A percentile compares a stretch with the other conserved stretches of the same genome.
These are phyloP conservation scores for Escovopsis weberi DNA, from an alignment of 2,329 filamentous ascomycete species.

Conservation along the genomic window DNA sequence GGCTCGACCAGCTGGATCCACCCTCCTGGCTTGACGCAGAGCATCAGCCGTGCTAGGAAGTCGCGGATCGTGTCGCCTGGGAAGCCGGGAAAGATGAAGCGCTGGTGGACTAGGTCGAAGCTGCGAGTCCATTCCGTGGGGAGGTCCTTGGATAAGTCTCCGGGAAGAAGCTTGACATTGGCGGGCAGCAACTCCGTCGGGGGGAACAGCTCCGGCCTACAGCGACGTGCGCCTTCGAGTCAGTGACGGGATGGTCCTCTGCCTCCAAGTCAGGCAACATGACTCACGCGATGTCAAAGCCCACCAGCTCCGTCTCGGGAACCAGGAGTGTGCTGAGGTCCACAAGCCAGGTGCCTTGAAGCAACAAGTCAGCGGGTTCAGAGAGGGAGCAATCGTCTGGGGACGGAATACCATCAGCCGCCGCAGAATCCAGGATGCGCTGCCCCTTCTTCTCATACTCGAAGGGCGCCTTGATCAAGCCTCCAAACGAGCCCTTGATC, in stretches of 20 bases:
- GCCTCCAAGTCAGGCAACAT: too few species aligned
- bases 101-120: constrained; percentile 8
- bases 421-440: constrained; percentile 3
- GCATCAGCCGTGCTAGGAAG: constrained; percentile 1
- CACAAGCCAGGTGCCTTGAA: constrained; percentile 3
- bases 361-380: background rate
- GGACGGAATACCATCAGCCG: constrained; percentile 1
- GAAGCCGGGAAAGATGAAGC: constrained; percentile 5
- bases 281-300: constrained; percentile 5
- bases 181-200: background rate
- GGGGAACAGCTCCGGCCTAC: constrained; percentile 1
- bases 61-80: background rate
- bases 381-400: background rate
- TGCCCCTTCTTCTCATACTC: constrained; percentile 1
- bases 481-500: constrained; percentile 3
- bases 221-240: background rate
- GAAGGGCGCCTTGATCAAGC: constrained; percentile 3
- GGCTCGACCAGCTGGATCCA: constrained; percentile 8
- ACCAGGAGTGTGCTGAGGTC: constrained; percentile 1
- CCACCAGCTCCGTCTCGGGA: constrained; percentile 2
- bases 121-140: constrained; percentile 2
- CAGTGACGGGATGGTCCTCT: background rate
- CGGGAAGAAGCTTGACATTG: constrained; percentile 1
- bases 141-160: background rate
- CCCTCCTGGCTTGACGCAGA: constrained; percentile 6